Base-by-base conservation (phyloP, 257 asterid species). In the Nemophila menziesii region DNA sequence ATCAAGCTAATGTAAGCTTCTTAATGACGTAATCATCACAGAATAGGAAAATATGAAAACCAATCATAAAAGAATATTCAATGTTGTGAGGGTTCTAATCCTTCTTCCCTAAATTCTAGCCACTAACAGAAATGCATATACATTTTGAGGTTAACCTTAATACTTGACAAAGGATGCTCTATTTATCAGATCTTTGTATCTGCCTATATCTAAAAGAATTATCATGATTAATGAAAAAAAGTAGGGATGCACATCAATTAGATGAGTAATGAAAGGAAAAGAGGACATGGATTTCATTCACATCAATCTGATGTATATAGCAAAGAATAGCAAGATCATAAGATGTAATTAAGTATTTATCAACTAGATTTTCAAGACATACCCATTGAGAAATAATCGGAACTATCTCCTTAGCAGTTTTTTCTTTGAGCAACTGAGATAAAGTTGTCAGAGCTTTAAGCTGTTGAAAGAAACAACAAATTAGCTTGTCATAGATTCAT, bases 301-400 rank as follows among this genome's bases (percentile, higher is more conserved):
- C 36, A 29, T 29, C 12, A 29, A 2, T 29, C 5, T 7, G 36
- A 29, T 29, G 12, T 29, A 7, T 7, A 29, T 29, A 13, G 36
- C 36, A 29, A 29, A 44, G 3, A 13, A 20, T 46, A 8, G 37
- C 12, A 47, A 29, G 37, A 44, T 46, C 23, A 48, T 50, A 56
- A 18, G 27, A 42, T 33, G 14, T 18, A 23, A 26, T 60, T 50
- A 56, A 51, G 33, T 33, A 39, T 8, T 18, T 19, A 46, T 52
- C 11, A 37, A 54, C 29, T 23, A 55, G 36, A 45, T 54, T 5
- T 52, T 43, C 22, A 49, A 39, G 36, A 57, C 86, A 52, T 79
- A 90, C 98, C 98, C 98, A 90, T 47, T 78, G 93, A 33, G 96
- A 94, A 60, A 81, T 67, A 52, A 79, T 68, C 4, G 58, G 70